Evolutionary conservation across 805 yeast species (phyloP), one percentile per base, ranked within the genome.

Genomic region (Starmerella floricola): DNA sequence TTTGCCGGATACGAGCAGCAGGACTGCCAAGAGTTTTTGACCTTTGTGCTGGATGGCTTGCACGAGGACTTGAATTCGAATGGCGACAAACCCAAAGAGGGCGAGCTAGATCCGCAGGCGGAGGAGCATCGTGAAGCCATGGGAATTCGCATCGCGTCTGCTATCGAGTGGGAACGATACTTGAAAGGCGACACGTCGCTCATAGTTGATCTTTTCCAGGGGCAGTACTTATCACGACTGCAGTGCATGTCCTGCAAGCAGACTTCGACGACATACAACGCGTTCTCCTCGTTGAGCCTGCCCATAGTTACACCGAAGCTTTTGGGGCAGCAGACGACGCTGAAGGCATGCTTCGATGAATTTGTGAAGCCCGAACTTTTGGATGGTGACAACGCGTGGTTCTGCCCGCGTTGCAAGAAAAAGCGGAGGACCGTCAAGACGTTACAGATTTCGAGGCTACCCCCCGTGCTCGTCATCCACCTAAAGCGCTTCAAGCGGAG

Each of bases 131-230:
- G 95, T 34, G 97, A 87, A 56, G 61, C 62, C 21, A 61, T 84
- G 54, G 80, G 93, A 0, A 68, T 85, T 2, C 68, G 95, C 44
- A 66, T 81, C 20, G 95, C 94, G 0, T 78, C 94, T 0, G 73
- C 91, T 0, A 74, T 85, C 38, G 95, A 87, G 57, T 87, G 97
- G 97, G 94, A 83, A 55, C 65, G 93, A 44, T 85, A 85, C 57
- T 63, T 84, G 42, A 77, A 76, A 44, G 71, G 82, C 17, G 85
- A 87, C 56, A 77, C 79, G 49, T 84, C 95, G 31, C 69, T 78
- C 1, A 71, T 87, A 19, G 91, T 82, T 2, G 87, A 82, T 51
- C 70, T 75, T 39, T 84, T 84, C 58, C 94, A 84, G 57, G 97
- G 96, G 1, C 96, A 87, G 60, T 81, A 79, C 54, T 69, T 80